Evolutionary conservation across 1,139 yeast species (phyloP).

Genomic region (Candida buenavistaensis): DNA sequence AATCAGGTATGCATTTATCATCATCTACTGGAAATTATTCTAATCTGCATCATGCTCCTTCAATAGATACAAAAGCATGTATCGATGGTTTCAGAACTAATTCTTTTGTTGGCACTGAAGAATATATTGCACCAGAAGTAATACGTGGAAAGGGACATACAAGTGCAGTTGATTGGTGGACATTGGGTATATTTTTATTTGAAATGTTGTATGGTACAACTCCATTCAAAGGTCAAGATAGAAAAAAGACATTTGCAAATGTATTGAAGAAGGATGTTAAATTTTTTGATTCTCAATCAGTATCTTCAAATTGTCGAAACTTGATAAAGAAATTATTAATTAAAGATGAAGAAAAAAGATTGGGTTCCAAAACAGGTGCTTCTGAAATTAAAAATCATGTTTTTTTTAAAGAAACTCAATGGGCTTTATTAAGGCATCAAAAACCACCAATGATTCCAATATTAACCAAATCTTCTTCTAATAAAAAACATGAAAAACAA

Average conservation of each 20-base stretch:
- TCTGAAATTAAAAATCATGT: slow-evolving; percentile 89
- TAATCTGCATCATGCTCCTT: slow-evolving; percentile 29
- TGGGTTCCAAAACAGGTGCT: slow-evolving; percentile 93
- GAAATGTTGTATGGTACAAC: slow-evolving; percentile 96
- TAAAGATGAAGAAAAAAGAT: slow-evolving; percentile 83
- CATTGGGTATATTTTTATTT: slow-evolving; percentile 84
- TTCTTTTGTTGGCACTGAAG: slow-evolving; percentile 97
- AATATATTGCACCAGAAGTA: slow-evolving; percentile 97
- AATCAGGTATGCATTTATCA: slow-evolving; percentile 15
- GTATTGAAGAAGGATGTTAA: slow-evolving; percentile 80
- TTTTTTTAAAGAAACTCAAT: slow-evolving; percentile 85
- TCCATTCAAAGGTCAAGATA: slow-evolving; percentile 88
- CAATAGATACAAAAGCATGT: slow-evolving; percentile 87
- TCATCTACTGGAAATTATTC: slow-evolving; percentile 24
- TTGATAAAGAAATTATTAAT: slow-evolving; percentile 77
- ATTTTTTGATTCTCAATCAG: slow-evolving; percentile 57
- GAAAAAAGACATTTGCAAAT: slow-evolving; percentile 87
- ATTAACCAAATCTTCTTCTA: slow-evolving; percentile 50
- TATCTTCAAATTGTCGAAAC: slow-evolving; percentile 75
- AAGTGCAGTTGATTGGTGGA: slow-evolving; percentile 99
- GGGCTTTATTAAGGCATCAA: slow-evolving; percentile 92
- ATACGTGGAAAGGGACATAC: slow-evolving; percentile 97
- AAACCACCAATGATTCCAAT: slow-evolving; percentile 95
- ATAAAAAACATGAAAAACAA: slow-evolving; percentile 26
- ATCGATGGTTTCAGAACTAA: slow-evolving; percentile 95